Evolutionary conservation across 2,329 filamentous ascomycete species (phyloP).

Genomic region (Seiridium cupressi): DNA sequence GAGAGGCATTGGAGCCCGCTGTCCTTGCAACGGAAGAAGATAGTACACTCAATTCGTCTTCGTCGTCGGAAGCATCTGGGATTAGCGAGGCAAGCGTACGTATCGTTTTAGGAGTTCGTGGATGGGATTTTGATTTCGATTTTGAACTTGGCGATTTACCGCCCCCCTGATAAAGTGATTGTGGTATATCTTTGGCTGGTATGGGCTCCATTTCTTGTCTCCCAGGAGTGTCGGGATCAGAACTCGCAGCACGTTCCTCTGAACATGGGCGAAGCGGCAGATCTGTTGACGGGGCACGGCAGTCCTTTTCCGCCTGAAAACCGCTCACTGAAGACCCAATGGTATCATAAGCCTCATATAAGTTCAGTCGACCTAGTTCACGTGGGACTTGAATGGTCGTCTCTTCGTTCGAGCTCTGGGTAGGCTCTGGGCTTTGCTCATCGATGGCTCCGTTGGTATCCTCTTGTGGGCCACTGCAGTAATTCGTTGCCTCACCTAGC

Average conservation of each 20-base stretch:
- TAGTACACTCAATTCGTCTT: conserved; percentile 8
- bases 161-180: not conserved
- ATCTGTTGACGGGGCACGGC: too few species aligned
- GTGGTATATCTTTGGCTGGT: not conserved
- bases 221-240: not conserved
- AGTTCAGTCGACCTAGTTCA: too few species aligned
- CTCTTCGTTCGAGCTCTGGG: too few species aligned
- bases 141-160: not conserved
- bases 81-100: conserved; percentile 7
- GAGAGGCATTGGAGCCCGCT: not conserved
- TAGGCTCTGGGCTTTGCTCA: too few species aligned
- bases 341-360: too few species aligned
- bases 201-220: not conserved
- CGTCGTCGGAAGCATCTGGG: conserved; percentile 8
- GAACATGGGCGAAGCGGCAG: too few species aligned
- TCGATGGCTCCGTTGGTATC: not conserved
- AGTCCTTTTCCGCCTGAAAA: too few species aligned
- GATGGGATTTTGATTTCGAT: not conserved
- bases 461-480: not conserved
- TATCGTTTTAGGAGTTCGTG: not conserved
- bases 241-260: too few species aligned
- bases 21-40: not conserved
- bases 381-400: too few species aligned
- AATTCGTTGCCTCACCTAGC: not conserved
- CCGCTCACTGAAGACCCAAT: too few species aligned